Evolutionary conservation across 2,329 filamentous ascomycete species (phyloP).

Genomic region (Cercospora canescens): DNA sequence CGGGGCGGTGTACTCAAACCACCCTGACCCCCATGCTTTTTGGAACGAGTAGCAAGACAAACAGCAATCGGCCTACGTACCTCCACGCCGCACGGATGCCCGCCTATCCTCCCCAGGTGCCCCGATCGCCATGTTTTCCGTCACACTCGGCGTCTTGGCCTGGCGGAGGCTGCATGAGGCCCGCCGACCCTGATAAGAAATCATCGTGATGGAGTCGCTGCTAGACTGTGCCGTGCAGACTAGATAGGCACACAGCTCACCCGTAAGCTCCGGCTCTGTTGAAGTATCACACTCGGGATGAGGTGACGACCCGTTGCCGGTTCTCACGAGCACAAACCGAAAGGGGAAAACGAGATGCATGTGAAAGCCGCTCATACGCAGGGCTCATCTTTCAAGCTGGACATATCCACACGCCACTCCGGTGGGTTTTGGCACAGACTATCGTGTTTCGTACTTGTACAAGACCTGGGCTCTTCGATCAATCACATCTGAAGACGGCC

Average conservation of each 20-base stretch:
- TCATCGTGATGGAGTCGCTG: neutral
- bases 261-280: neutral
- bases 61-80: neutral
- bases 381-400: neutral
- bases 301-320: neutral
- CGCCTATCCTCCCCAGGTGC: neutral
- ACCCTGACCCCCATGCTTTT: neutral
- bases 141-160: neutral
- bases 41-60: constrained; percentile 4
- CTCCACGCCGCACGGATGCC: neutral
- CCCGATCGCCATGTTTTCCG: neutral
- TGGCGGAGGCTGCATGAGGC: neutral
- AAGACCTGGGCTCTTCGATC: neutral
- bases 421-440: too few species aligned
- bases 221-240: neutral
- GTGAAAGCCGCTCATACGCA: neutral
- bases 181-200: neutral
- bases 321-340: neutral
- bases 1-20: neutral
- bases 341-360: neutral
- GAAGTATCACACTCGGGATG: neutral
- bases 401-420: neutral
- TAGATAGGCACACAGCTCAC: neutral
- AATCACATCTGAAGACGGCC: neutral
- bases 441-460: too few species aligned